phyloP scores from a whole-genome alignment of 768 basidiomycete genomes.

The Agrocybe praecox region DNA sequence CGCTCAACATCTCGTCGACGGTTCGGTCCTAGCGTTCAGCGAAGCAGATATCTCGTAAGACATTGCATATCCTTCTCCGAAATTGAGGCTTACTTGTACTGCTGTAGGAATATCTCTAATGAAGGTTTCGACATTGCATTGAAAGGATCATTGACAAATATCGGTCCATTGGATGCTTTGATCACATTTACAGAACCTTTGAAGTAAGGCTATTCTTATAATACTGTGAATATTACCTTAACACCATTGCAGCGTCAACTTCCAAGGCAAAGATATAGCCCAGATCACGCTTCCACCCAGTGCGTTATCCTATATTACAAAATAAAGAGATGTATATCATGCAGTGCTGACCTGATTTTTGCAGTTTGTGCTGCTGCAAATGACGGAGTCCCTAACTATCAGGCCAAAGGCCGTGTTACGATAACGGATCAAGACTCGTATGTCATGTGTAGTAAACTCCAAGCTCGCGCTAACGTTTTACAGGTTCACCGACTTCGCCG shows the following conservation, averaged over 20 bases:
- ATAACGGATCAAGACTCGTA: slow-evolving; percentile 57
- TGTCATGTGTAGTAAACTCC: slow-evolving; percentile 17
- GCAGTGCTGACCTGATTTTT: not conserved
- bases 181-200: slow-evolving; percentile 70
- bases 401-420: slow-evolving; percentile 49
- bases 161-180: slow-evolving; percentile 69
- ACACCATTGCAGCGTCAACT: slow-evolving; percentile 48
- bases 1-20: slow-evolving; percentile 65
- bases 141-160: slow-evolving; percentile 58
- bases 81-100: not conserved
- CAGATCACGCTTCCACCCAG: slow-evolving; percentile 62
- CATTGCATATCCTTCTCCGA: not conserved
- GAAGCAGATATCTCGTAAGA: slow-evolving; percentile 52
- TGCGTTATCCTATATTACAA: slow-evolving; percentile 22
- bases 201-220: slow-evolving; percentile 38
- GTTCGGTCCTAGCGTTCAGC: slow-evolving; percentile 53
- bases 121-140: slow-evolving; percentile 66
- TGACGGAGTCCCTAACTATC: slow-evolving; percentile 64
- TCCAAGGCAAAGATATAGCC: slow-evolving; percentile 67
- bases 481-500: slow-evolving; percentile 67
- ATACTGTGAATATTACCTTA: not conserved
- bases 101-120: slow-evolving; percentile 50
- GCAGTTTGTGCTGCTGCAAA: slow-evolving; percentile 71
- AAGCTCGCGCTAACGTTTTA: not conserved
- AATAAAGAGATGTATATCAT: not conserved